These are phyloP conservation scores for Lizonia empirigonia DNA, from an alignment of 2,329 filamentous ascomycete species.

Conservation along the genomic window DNA sequence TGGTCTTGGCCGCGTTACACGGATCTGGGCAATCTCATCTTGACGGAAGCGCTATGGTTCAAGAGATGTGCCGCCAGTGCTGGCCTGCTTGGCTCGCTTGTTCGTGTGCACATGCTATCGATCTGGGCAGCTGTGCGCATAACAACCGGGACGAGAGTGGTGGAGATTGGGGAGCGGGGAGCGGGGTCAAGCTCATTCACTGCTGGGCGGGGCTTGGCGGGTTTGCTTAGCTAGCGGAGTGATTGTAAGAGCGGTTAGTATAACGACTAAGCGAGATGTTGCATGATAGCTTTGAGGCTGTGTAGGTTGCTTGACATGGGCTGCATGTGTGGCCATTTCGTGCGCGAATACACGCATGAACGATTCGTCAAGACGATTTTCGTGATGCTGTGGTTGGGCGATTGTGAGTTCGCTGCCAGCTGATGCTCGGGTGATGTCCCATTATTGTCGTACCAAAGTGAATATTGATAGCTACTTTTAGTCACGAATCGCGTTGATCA, in stretches of 20 bases:
- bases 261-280: slow-evolving; percentile 20
- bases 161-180: slow-evolving; percentile 2
- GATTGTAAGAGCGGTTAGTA: slow-evolving; percentile 19
- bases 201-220: slow-evolving; percentile 2
- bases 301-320: slow-evolving; percentile 26
- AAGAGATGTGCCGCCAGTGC: slow-evolving; percentile 15
- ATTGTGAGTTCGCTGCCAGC: slow-evolving; percentile 9
- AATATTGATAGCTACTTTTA: background rate
- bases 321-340: slow-evolving; percentile 21
- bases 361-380: slow-evolving; percentile 4
- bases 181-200: slow-evolving; percentile 6
- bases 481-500: background rate
- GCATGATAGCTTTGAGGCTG: slow-evolving; percentile 44
- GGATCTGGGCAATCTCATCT: slow-evolving; percentile 14
- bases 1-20: slow-evolving; percentile 25
- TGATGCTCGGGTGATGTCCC: slow-evolving; percentile 12
- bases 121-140: background rate
- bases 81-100: slow-evolving; percentile 18
- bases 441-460: slow-evolving; percentile 6
- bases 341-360: slow-evolving; percentile 11
- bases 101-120: slow-evolving; percentile 2
- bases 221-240: slow-evolving; percentile 25
- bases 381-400: slow-evolving; percentile 7
- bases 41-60: slow-evolving; percentile 13
- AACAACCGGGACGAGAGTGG: background rate